These are phyloP conservation scores for Solanum boliviense DNA, from an alignment of 257 asterid genomes.

Conservation along the genomic window DNA sequence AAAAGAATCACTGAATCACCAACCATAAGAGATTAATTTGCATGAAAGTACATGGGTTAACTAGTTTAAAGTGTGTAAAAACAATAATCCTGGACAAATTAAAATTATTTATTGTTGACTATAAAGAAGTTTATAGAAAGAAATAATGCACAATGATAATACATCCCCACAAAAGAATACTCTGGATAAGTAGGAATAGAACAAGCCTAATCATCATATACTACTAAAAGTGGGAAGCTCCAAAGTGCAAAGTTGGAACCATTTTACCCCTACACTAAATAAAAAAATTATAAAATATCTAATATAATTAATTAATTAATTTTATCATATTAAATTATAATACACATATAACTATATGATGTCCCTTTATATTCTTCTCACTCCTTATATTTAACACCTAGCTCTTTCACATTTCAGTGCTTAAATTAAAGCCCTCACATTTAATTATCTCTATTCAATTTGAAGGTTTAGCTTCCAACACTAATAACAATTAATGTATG, in stretches of 20 bases:
- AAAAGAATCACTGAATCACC: background rate
- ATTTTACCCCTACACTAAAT: background rate
- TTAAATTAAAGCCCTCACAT: background rate
- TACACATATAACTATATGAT: background rate
- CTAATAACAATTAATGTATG: background rate
- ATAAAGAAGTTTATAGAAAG: background rate
- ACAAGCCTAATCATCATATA: background rate
- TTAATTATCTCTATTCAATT: background rate
- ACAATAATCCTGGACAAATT: background rate
- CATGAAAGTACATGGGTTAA: background rate
- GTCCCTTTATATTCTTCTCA: background rate
- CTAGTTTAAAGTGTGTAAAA: background rate
- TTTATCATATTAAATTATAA: too few species aligned
- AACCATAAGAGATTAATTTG: background rate
- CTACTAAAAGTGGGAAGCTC: background rate
- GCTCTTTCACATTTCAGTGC: background rate
- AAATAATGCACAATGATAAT: background rate
- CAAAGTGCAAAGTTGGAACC: background rate
- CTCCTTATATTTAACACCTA: background rate
- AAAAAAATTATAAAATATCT: background rate
- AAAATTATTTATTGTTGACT: background rate
- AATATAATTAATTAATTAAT: too few species aligned
- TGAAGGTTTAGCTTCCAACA: background rate
- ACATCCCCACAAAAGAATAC: background rate
- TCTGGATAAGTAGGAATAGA: background rate